Evolutionary conservation across 169 alveolate genomes (phyloP).

Genomic region (Eimeria tenella): DNA sequence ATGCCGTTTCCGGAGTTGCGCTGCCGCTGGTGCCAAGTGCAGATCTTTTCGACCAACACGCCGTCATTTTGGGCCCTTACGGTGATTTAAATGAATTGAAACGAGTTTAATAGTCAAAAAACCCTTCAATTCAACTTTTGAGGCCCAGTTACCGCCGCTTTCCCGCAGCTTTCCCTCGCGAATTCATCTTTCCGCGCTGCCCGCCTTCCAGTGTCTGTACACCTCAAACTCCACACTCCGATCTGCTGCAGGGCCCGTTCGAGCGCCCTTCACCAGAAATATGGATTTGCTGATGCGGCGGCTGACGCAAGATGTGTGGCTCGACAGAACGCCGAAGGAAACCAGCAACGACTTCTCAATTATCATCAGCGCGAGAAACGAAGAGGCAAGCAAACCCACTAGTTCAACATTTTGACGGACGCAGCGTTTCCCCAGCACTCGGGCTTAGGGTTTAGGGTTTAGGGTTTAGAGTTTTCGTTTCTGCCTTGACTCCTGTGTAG

Average conservation of each 20-base stretch:
- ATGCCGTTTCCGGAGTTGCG: background rate
- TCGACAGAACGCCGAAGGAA: conserved; percentile 23
- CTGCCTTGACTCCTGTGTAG: no score
- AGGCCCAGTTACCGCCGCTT: background rate
- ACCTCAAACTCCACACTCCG: background rate
- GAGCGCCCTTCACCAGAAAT: conserved; percentile 48
- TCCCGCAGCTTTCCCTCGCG: no score
- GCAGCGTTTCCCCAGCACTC: background rate
- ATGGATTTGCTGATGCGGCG: conserved; percentile 18
- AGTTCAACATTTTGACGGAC: background rate
- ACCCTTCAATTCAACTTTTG: background rate
- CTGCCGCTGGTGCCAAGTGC: conserved; percentile 23
- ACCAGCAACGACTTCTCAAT: conserved; percentile 72
- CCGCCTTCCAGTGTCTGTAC: no score
- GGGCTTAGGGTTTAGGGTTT: conserved; percentile 10
- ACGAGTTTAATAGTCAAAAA: background rate
- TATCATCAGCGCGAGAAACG: conserved; percentile 82
- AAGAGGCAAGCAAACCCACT: conserved; percentile 45
- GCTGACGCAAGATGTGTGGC: background rate
- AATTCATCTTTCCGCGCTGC: no score
- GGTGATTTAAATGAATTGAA: background rate
- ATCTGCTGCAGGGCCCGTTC: conserved; percentile 48
- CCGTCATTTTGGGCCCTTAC: conserved; percentile 33
- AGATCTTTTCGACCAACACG: conserved; percentile 13
- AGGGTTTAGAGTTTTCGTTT: background rate